These are phyloP conservation scores for Fusarium sp. DNA, from an alignment of 2,329 filamentous ascomycete genomes.

Conservation along the genomic window DNA sequence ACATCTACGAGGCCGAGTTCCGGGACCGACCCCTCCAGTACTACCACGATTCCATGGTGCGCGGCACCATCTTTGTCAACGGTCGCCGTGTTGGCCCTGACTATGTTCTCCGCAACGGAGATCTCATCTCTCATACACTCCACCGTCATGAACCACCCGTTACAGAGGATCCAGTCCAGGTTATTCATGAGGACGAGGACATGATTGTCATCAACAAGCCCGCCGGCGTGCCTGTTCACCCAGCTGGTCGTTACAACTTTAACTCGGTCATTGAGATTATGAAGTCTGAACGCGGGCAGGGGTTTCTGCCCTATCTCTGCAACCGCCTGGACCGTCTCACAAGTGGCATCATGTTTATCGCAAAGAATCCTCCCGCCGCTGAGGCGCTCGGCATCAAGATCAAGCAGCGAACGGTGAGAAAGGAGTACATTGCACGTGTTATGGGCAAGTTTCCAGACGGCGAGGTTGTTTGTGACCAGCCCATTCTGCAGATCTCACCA, in stretches of 20 bases:
- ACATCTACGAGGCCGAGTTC: conserved; percentile 93
- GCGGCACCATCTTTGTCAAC: conserved; percentile 83
- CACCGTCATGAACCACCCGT: conserved; percentile 97
- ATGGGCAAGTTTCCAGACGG: conserved; percentile 92
- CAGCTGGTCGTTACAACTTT: conserved; percentile 93
- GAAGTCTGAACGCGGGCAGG: conserved; percentile 73
- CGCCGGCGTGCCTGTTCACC: conserved; percentile 92
- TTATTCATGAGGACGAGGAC: conserved; percentile 91
- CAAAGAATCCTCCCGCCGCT: conserved; percentile 84
- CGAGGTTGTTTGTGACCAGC: conserved; percentile 91
- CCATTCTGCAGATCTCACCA: conserved; percentile 92
- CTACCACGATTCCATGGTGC: conserved; percentile 85
- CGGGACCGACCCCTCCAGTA: conserved; percentile 87
- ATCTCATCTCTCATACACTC: conserved; percentile 90
- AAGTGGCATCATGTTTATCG: conserved; percentile 98
- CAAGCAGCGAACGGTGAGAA: conserved; percentile 82
- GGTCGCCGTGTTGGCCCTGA: conserved; percentile 74
- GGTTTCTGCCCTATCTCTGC: conserved; percentile 74
- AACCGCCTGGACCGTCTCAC: conserved; percentile 95
- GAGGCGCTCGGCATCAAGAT: conserved; percentile 82
- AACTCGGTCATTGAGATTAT: conserved; percentile 96
- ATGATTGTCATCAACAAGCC: conserved; percentile 98
- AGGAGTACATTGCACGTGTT: conserved; percentile 94
- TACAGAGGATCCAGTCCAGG: conserved; percentile 78
- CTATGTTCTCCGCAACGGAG: conserved; percentile 85